Conservation (phyloP, 441 rosid species). For the Populus hybrid region DNA sequence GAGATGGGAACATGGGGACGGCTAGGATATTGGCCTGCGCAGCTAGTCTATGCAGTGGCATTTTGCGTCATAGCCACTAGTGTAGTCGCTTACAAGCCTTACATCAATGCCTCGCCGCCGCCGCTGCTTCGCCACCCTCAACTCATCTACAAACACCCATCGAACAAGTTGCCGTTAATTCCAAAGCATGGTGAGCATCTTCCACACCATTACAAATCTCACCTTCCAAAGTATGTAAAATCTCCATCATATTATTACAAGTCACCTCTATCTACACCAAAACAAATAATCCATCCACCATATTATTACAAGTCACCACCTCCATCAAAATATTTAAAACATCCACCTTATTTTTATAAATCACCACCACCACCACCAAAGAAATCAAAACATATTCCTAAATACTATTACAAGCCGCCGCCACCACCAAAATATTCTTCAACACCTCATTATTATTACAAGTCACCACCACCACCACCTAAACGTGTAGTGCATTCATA, state of each 20-base stretch:
- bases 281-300: too few species aligned
- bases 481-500: too few species aligned
- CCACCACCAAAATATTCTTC: too few species aligned
- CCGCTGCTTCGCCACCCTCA: neutral
- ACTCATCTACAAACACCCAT: neutral
- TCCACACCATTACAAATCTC: neutral
- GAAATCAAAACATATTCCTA: neutral
- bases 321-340: neutral
- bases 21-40: neutral
- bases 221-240: neutral
- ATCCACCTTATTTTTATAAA: neutral
- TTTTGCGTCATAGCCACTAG: neutral
- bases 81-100: neutral
- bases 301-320: neutral
- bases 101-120: neutral
- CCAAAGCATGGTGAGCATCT: too few species aligned
- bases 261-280: neutral
- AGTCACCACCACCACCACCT: too few species aligned
- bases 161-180: neutral
- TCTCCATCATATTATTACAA: neutral
- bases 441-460: too few species aligned
- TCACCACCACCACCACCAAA: neutral
- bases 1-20: neutral
- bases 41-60: neutral
- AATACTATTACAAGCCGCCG: too few species aligned